Percentiles rank a stretch among this genome's conserved stretches.
phyloP scores from a whole-genome alignment of 257 asterid genomes.

The Haberlea rhodopensis region DNA sequence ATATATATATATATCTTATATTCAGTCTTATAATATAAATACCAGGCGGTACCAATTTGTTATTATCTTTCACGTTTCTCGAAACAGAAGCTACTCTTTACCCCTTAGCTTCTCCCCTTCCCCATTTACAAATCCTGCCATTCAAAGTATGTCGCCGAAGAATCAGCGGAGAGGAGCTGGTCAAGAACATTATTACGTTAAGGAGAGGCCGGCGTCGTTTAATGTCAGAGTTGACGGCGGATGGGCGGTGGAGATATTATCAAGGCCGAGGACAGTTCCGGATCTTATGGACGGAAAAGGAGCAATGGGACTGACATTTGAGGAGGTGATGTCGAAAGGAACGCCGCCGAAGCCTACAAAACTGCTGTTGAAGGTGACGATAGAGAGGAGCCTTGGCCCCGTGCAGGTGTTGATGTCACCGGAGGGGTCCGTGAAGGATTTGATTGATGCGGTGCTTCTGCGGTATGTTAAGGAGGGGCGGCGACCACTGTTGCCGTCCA shows the following conservation, averaged over 20 bases:
- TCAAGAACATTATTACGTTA: too few species aligned
- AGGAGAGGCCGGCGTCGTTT: too few species aligned
- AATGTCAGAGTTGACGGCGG: not conserved
- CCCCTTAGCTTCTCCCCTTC: too few species aligned
- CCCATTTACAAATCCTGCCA: too few species aligned
- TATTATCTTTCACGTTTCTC: too few species aligned
- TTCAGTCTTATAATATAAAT: too few species aligned
- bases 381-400: constrained; percentile 47
- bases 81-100: too few species aligned
- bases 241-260: not conserved
- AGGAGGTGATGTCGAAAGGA: not conserved
- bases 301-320: not conserved
- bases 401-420: constrained; percentile 43
- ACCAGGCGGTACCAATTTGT: too few species aligned
- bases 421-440: constrained; percentile 42
- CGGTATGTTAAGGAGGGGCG: constrained; percentile 44
- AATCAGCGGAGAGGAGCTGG: too few species aligned
- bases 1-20: too few species aligned
- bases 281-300: not conserved
- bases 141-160: too few species aligned
- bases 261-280: not conserved
- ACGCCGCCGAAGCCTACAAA: constrained; percentile 31
- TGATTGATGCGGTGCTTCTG: constrained; percentile 37
- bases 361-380: constrained; percentile 41
- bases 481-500: constrained; percentile 32